A percentile compares a stretch with the other conserved stretches of the same genome.
These are phyloP conservation scores for Mortierella sp. DNA, from an alignment of 371 early-diverging fungal species.

Conservation along the genomic window DNA sequence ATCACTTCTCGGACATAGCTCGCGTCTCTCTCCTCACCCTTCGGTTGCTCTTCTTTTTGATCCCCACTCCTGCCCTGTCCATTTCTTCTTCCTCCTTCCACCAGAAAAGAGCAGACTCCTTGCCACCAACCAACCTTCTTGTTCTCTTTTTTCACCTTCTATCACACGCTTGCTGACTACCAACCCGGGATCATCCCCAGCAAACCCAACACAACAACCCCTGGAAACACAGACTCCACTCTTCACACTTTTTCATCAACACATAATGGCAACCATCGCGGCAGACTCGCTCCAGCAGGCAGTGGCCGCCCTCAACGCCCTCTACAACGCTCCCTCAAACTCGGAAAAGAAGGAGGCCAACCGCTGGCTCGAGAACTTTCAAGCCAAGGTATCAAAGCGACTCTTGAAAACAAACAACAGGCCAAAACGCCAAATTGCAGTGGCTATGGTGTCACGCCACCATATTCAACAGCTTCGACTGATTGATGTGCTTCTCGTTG, in stretches of 20 bases:
- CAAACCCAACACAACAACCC: background rate
- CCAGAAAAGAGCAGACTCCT: background rate
- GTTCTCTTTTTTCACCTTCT: background rate
- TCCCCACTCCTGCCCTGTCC: background rate
- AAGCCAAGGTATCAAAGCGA: conserved; percentile 78
- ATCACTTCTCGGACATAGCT: background rate
- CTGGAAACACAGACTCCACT: background rate
- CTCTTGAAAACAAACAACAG: conserved; percentile 8
- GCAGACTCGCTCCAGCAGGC: conserved; percentile 42
- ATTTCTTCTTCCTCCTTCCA: background rate
- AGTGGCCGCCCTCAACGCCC: conserved; percentile 47
- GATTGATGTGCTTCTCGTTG: background rate
- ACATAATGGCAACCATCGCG: conserved; percentile 36
- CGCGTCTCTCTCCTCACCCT: background rate
- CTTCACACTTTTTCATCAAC: background rate
- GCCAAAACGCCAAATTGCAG: background rate
- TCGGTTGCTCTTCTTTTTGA: background rate
- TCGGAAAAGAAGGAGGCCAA: conserved; percentile 75
- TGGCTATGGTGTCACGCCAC: background rate
- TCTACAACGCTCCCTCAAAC: conserved; percentile 46
- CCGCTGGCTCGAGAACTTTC: conserved; percentile 89
- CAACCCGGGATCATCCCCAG: background rate
- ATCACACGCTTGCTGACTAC: background rate
- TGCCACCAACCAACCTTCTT: background rate
- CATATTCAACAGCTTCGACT: background rate